Evolutionary conservation across 495 filamentous ascomycete genomes (phyloP), one percentile per base, ranked within the genome.

Genomic region (Platismatia glauca): DNA sequence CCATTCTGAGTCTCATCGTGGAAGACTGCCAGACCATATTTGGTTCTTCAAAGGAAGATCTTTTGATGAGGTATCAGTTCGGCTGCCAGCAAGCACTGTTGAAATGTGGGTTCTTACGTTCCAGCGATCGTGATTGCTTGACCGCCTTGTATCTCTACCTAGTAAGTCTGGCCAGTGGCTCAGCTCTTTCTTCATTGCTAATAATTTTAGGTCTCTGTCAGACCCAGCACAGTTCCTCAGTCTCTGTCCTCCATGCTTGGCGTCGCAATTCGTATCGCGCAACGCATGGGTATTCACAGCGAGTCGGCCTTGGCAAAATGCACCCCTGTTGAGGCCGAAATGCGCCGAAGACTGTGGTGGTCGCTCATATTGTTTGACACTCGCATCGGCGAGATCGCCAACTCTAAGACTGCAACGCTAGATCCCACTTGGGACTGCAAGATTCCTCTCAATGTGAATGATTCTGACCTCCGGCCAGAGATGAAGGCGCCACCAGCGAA

Each of bases 281-380:
- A 78, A 59, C 79, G 80, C 53, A 78, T 85, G 70, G 76, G 79
- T 6, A 73, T 85, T 50, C 74, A 84, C 46, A 74, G 62, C 59
- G 80, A 85, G 64, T 66, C 75, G 0, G 61, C 61, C 27, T 64
- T 68, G 24, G 62, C 71, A 7, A 72, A 67, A 63, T 70, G 58
- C 59, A 69, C 65, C 16, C 61, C 70, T 22, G 63, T 86, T 56
- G 82, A 86, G 59, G 78, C 73, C 4, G 82, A 86, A 67, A 78
- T 85, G 75, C 77, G 81, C 59, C 79, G 82, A 55, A 70, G 83
- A 43, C 76, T 86, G 0, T 86, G 82, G 83, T 85, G 83, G 84
- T 71, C 82, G 5, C 71, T 85, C 3, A 67, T 78, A 0, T 56
- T 78, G 35, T 79, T 85, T 44, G 82, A 86, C 61, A 63, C 60